A percentile compares a stretch with the other conserved stretches of the same genome.
phyloP scores from a whole-genome alignment of 257 asterid genomes.

The Henckelia pumila region DNA sequence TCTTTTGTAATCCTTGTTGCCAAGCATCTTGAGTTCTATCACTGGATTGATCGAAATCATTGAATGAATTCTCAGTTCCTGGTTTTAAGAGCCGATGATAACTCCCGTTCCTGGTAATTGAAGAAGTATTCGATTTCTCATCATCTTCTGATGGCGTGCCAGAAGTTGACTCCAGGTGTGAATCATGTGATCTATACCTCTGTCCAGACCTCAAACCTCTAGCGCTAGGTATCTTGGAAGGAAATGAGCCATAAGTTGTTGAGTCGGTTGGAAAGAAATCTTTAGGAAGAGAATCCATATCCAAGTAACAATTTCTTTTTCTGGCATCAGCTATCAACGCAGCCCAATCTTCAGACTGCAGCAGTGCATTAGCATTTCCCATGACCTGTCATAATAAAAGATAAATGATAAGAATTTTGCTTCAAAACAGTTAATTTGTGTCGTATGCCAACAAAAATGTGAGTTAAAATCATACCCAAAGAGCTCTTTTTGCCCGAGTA shows the following conservation, averaged over 20 bases:
- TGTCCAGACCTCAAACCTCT: slow-evolving; percentile 73
- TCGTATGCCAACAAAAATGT: slow-evolving; percentile 2
- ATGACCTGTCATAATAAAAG: slow-evolving; percentile 56
- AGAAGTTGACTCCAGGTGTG: slow-evolving; percentile 73
- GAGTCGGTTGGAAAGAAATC: slow-evolving; percentile 61
- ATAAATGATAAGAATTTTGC: slow-evolving; percentile 17
- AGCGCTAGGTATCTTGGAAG: slow-evolving; percentile 46
- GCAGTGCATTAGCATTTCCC: slow-evolving; percentile 89
- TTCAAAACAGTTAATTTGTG: not conserved
- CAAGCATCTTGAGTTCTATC: slow-evolving; percentile 75
- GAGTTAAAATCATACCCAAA: slow-evolving; percentile 61
- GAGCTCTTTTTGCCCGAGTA: slow-evolving; percentile 96
- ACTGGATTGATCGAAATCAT: slow-evolving; percentile 61
- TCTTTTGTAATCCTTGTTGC: slow-evolving; percentile 56
- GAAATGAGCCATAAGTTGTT: slow-evolving; percentile 39
- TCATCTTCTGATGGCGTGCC: slow-evolving; percentile 97
- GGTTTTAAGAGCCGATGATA: slow-evolving; percentile 49
- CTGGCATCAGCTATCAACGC: slow-evolving; percentile 82
- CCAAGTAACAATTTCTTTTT: slow-evolving; percentile 77
- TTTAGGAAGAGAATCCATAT: slow-evolving; percentile 89
- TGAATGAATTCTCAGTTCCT: slow-evolving; percentile 52
- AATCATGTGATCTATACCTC: slow-evolving; percentile 72
- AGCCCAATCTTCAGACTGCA: slow-evolving; percentile 94
- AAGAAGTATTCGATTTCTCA: slow-evolving; percentile 54
- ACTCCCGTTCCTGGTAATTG: slow-evolving; percentile 57